phyloP scores from a whole-genome alignment of 2,329 filamentous ascomycete genomes.

The Neopestalotiopsis sp. region DNA sequence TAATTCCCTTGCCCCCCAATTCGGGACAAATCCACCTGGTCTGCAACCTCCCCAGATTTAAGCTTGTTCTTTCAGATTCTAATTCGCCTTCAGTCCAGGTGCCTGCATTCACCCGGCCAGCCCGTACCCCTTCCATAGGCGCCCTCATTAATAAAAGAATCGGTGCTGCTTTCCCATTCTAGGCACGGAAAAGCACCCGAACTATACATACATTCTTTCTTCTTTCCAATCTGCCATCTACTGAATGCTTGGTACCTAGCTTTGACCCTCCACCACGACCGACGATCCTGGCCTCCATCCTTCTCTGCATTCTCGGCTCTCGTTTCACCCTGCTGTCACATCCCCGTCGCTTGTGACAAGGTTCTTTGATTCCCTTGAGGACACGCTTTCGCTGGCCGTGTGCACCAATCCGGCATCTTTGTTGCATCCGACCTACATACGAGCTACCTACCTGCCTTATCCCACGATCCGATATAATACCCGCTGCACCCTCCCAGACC shows the following conservation, averaged over 20 bases:
- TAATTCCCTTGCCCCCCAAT: neutral
- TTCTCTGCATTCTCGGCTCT: constrained; percentile 1
- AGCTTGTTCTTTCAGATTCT: constrained; percentile 8
- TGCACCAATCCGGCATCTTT: neutral
- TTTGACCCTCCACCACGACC: constrained; percentile 7
- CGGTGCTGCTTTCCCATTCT: neutral
- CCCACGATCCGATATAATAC: constrained; percentile 3
- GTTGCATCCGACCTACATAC: neutral
- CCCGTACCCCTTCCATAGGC: neutral
- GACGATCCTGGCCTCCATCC: neutral
- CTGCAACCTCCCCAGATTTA: constrained; percentile 13
- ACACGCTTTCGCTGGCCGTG: constrained; percentile 1
- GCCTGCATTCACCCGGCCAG: constrained; percentile 10
- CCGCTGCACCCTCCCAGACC: neutral
- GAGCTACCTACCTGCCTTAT: constrained; percentile 8
- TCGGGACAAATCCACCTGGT: neutral
- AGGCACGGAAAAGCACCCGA: neutral
- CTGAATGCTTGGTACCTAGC: neutral
- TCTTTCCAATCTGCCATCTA: neutral
- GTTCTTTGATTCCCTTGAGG: constrained; percentile 6
- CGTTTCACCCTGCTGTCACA: constrained; percentile 19
- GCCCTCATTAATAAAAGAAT: neutral
- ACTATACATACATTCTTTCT: neutral
- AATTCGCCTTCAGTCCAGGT: constrained; percentile 3
- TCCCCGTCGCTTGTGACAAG: constrained; percentile 5